phyloP scores from a whole-genome alignment of 768 basidiomycete genomes.

The Collybia nuda region DNA sequence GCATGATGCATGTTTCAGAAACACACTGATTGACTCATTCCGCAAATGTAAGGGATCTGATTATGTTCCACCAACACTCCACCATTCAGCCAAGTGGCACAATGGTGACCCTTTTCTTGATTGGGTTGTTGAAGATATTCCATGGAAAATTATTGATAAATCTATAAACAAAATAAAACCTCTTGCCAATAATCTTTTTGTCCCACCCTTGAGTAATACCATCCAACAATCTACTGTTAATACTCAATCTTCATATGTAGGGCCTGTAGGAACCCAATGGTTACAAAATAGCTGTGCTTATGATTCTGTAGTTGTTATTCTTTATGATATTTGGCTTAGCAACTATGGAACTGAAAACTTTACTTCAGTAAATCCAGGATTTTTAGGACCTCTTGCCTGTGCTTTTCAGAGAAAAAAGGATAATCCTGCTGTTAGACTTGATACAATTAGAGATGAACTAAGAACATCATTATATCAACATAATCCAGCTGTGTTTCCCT shows the following conservation, averaged over 20 bases:
- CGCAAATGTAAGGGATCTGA: neutral
- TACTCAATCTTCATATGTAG: neutral
- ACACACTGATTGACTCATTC: slow-evolving; percentile 1
- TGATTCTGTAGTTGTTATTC: slow-evolving; percentile 6
- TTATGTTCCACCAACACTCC: slow-evolving; percentile 3
- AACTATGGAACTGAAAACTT: neutral
- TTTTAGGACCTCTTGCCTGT: neutral
- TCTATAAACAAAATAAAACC: neutral
- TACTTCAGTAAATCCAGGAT: neutral
- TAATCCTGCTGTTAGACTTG: neutral
- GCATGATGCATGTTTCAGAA: neutral
- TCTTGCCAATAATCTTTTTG: neutral
- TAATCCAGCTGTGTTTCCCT: neutral
- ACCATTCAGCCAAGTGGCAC: slow-evolving; percentile 1
- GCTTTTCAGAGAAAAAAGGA: neutral
- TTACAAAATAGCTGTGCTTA: slow-evolving; percentile 7
- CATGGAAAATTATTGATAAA: neutral
- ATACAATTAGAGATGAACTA: slow-evolving; percentile 1
- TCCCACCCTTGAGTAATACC: too few relatives aligned
- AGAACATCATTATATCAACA: neutral
- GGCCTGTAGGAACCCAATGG: neutral
- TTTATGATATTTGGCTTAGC: slow-evolving; percentile 1
- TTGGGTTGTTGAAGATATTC: neutral
- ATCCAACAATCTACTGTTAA: neutral
- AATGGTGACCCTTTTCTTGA: slow-evolving; percentile 1